Evolutionary conservation across 495 filamentous ascomycete genomes (phyloP).

Genomic region (Talaromyces trachyspermus): DNA sequence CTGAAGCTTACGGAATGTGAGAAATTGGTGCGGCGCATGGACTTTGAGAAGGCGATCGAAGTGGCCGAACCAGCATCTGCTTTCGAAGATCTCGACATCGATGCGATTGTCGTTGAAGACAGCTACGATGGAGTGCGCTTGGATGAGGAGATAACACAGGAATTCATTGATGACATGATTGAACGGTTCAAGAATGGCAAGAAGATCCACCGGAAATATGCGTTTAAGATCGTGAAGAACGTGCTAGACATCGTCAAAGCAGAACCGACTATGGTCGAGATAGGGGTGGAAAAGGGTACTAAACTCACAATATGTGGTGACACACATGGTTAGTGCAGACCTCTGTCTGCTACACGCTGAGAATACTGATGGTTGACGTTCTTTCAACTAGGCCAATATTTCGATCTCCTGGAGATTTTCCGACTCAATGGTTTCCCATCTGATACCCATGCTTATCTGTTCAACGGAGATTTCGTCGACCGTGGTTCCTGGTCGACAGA

Average conservation of each 20-base stretch:
- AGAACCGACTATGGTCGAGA: constrained; percentile 96
- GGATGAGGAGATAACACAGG: constrained; percentile 80
- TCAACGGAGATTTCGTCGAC: constrained; percentile 99
- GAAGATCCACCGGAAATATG: constrained; percentile 92
- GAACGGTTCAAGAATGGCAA: constrained; percentile 92
- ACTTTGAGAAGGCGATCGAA: constrained; percentile 93
- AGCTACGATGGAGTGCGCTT: constrained; percentile 79
- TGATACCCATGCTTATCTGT: constrained; percentile 84
- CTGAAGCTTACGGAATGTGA: constrained; percentile 85
- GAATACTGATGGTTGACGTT: no score
- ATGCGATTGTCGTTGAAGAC: constrained; percentile 71
- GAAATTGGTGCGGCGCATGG: constrained; percentile 80
- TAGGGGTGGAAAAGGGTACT: constrained; percentile 67
- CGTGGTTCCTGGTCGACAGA: constrained; percentile 96
- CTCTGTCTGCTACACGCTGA: neutral
- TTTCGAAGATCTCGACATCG: constrained; percentile 82
- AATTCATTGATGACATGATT: constrained; percentile 96
- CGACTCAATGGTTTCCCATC: constrained; percentile 77
- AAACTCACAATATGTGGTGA: constrained; percentile 93
- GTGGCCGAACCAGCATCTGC: constrained; percentile 85
- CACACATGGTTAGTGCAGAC: constrained; percentile 66
- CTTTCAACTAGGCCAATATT: constrained; percentile 72
- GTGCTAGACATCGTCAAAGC: constrained; percentile 83
- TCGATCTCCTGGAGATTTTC: constrained; percentile 95
- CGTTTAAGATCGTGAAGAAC: constrained; percentile 87